phyloP scores from a whole-genome alignment of 805 yeast species.

The Teunomyces aglyptinius region DNA sequence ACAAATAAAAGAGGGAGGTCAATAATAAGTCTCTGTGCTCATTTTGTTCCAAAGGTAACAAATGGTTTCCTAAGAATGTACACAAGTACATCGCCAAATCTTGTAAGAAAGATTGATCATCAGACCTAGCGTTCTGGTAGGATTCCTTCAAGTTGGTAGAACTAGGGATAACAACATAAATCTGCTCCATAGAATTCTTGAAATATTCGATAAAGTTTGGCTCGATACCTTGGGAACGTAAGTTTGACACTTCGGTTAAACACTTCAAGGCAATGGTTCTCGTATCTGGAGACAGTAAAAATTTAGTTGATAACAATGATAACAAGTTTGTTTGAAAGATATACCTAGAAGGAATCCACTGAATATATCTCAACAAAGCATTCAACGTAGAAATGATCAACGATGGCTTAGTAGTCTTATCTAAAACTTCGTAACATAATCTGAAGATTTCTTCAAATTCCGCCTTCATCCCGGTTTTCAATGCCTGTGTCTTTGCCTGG shows the following conservation, averaged over 20 bases:
- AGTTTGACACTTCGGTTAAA: conserved; percentile 82
- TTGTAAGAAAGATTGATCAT: conserved; percentile 91
- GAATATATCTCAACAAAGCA: conserved; percentile 78
- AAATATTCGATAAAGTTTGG: conserved; percentile 67
- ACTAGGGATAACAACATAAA: conserved; percentile 68
- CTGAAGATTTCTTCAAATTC: conserved; percentile 93
- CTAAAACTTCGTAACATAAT: conserved; percentile 89
- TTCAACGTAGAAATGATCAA: conserved; percentile 81
- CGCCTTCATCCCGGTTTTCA: conserved; percentile 79
- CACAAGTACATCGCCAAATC: conserved; percentile 92
- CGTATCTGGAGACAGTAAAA: conserved; percentile 73
- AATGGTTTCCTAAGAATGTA: conserved; percentile 77
- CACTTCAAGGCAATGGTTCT: conserved; percentile 87
- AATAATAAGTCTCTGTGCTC: conserved; percentile 61
- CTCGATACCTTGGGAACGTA: conserved; percentile 53
- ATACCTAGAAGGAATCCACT: conserved; percentile 91
- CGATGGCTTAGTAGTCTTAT: conserved; percentile 81
- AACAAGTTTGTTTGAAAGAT: conserved; percentile 85
- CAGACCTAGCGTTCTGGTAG: conserved; percentile 71
- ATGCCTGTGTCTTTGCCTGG: conserved; percentile 83
- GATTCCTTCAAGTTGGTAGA: conserved; percentile 67
- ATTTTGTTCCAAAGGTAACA: conserved; percentile 55
- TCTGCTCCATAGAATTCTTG: conserved; percentile 67
- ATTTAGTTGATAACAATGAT: conserved; percentile 68
- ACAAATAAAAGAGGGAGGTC: conserved; percentile 74